phyloP scores from a whole-genome alignment of 345 rosid species.

The Pseudoturritis turrita region DNA sequence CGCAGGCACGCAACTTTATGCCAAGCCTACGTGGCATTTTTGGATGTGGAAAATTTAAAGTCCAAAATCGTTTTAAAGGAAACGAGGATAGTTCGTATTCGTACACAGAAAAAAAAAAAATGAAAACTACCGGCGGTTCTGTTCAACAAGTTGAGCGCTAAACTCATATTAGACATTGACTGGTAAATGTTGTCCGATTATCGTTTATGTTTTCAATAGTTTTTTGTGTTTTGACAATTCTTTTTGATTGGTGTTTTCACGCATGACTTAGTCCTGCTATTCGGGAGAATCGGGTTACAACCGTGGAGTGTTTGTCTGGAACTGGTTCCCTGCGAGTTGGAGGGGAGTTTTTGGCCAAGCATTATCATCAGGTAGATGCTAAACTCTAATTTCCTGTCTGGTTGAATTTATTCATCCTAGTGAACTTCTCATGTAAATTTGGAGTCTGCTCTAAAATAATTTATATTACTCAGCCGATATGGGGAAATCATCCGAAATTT shows the following conservation, averaged over 20 bases:
- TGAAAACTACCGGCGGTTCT: slow-evolving; percentile 34
- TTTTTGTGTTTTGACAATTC: neutral
- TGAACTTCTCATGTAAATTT: neutral
- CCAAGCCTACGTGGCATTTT: slow-evolving; percentile 20
- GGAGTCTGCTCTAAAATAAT: slow-evolving; percentile 35
- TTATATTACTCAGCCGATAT: slow-evolving; percentile 77
- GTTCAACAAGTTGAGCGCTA: slow-evolving; percentile 83
- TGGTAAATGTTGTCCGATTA: slow-evolving; percentile 29
- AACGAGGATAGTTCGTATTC: neutral
- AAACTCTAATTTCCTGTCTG: neutral
- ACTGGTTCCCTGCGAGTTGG: slow-evolving; percentile 92
- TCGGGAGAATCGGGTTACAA: slow-evolving; percentile 64
- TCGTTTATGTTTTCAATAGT: neutral
- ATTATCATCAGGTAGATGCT: slow-evolving; percentile 58
- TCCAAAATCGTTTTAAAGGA: neutral
- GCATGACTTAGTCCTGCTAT: slow-evolving; percentile 59
- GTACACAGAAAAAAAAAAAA: neutral
- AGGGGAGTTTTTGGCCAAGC: slow-evolving; percentile 77
- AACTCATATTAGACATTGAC: slow-evolving; percentile 72
- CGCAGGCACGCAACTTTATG: slow-evolving; percentile 34
- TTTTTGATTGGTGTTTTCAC: slow-evolving; percentile 1
- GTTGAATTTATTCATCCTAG: neutral
- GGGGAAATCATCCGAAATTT: slow-evolving; percentile 85
- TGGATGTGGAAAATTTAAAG: neutral
- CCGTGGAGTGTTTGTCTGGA: slow-evolving; percentile 89